Conservation (phyloP, 2,329 filamentous ascomycete species). For the Pseudogymnoascus sp. region DNA sequence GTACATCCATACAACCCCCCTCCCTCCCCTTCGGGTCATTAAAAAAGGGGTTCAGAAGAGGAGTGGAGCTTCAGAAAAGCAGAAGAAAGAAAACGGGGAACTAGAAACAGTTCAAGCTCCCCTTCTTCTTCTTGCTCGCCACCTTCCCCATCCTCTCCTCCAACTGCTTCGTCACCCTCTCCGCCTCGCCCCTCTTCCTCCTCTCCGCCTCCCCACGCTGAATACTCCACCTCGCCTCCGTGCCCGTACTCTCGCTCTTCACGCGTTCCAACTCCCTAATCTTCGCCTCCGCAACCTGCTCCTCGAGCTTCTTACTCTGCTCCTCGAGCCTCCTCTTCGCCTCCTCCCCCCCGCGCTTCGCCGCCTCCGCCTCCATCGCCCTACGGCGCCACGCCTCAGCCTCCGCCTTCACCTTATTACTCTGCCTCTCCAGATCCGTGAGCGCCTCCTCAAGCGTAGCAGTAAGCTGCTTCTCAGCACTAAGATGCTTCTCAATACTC, state of each 20-base stretch:
- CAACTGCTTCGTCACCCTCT: conserved; percentile 78
- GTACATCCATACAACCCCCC: conserved; percentile 6
- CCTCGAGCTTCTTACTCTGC: conserved; percentile 40
- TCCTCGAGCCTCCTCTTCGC: conserved; percentile 36
- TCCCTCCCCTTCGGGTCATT: neutral
- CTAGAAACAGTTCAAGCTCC: conserved; percentile 84
- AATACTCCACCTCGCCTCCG: conserved; percentile 55
- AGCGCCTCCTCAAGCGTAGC: conserved; percentile 92
- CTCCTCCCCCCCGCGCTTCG: conserved; percentile 47
- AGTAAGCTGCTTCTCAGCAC: conserved; percentile 92
- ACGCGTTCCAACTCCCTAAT: conserved; percentile 46
- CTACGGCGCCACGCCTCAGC: conserved; percentile 88
- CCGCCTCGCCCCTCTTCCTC: conserved; percentile 82
- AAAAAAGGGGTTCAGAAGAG: conserved; percentile 61
- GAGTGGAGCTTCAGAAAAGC: neutral
- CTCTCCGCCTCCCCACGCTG: conserved; percentile 95
- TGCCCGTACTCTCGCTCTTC: conserved; percentile 30
- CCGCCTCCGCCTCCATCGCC: conserved; percentile 63
- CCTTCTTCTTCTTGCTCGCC: conserved; percentile 86
- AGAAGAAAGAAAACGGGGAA: neutral
- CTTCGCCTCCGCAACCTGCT: conserved; percentile 22
- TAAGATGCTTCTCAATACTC: conserved; percentile 93
- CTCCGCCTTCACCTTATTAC: conserved; percentile 85
- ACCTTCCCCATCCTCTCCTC: conserved; percentile 93
- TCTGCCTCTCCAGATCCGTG: conserved; percentile 84